Percentiles rank a stretch among this genome's conserved stretches.
Evolutionary conservation across 1,284 basidiomycete species (phyloP).

Genomic region (Trametes sp.): DNA sequence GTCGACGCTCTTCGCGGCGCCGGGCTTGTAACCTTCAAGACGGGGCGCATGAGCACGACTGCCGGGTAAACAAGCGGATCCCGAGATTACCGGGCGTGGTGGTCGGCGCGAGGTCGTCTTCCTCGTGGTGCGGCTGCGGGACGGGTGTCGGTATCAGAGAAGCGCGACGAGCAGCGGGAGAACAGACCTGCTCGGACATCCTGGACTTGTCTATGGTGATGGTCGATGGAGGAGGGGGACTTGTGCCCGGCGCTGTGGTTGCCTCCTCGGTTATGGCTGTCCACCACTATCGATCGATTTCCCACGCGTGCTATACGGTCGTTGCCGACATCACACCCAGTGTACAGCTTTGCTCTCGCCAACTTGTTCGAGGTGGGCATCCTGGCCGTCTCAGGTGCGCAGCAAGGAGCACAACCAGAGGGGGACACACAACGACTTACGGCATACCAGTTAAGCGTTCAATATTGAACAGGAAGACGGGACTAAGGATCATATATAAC

Average conservation of each 20-base stretch:
- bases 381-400: neutral
- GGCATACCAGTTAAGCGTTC: neutral
- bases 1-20: slow-evolving; percentile 69
- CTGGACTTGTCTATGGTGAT: slow-evolving; percentile 26
- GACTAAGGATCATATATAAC: neutral
- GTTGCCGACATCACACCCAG: slow-evolving; percentile 33
- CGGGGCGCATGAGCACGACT: slow-evolving; percentile 12
- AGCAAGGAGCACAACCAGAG: neutral
- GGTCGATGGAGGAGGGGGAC: slow-evolving; percentile 28
- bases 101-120: slow-evolving; percentile 72
- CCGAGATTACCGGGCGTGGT: slow-evolving; percentile 64
- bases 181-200: slow-evolving; percentile 28
- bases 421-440: neutral
- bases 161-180: slow-evolving; percentile 22
- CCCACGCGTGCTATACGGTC: slow-evolving; percentile 43
- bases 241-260: slow-evolving; percentile 20
- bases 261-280: slow-evolving; percentile 29
- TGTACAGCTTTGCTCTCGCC: slow-evolving; percentile 9
- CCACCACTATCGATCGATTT: slow-evolving; percentile 44
- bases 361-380: neutral
- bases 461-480: neutral
- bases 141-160: slow-evolving; percentile 29
- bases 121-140: slow-evolving; percentile 54
- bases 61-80: slow-evolving; percentile 14
- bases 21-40: slow-evolving; percentile 72